Conservation (phyloP, 1,284 basidiomycete genomes). For the Leccinum solheimii region DNA sequence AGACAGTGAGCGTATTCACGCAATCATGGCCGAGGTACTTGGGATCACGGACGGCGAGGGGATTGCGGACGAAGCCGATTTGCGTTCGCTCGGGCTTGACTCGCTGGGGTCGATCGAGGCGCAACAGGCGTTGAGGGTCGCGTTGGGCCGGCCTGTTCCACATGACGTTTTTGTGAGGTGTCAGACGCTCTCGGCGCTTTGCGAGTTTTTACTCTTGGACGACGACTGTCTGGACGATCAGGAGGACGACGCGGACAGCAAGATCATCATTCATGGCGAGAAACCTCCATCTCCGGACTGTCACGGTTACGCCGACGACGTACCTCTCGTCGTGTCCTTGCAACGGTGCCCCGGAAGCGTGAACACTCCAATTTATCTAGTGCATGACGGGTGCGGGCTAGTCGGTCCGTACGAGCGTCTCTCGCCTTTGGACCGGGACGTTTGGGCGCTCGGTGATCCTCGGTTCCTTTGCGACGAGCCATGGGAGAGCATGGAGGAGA, state of each 20-base stretch:
- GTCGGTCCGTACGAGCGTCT: slow-evolving; percentile 53
- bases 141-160: slow-evolving; percentile 43
- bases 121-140: slow-evolving; percentile 35
- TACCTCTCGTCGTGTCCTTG: background rate
- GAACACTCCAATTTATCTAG: slow-evolving; percentile 52
- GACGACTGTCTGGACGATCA: background rate
- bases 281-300: background rate
- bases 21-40: slow-evolving; percentile 50
- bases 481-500: slow-evolving; percentile 51
- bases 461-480: slow-evolving; percentile 43
- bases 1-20: slow-evolving; percentile 38
- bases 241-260: background rate
- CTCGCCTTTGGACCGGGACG: slow-evolving; percentile 44
- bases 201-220: background rate
- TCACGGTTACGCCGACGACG: background rate
- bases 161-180: slow-evolving; percentile 38
- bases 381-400: slow-evolving; percentile 73
- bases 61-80: slow-evolving; percentile 44
- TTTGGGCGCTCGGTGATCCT: slow-evolving; percentile 65
- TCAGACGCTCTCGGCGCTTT: slow-evolving; percentile 16
- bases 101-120: slow-evolving; percentile 55
- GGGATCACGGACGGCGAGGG: slow-evolving; percentile 40
- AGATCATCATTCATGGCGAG: background rate
- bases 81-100: slow-evolving; percentile 56
- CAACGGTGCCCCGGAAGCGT: slow-evolving; percentile 35